Percentiles rank a stretch among this genome's conserved stretches.
Evolutionary conservation across 2,329 filamentous ascomycete genomes (phyloP).

Genomic region (Trichophyton equinum): DNA sequence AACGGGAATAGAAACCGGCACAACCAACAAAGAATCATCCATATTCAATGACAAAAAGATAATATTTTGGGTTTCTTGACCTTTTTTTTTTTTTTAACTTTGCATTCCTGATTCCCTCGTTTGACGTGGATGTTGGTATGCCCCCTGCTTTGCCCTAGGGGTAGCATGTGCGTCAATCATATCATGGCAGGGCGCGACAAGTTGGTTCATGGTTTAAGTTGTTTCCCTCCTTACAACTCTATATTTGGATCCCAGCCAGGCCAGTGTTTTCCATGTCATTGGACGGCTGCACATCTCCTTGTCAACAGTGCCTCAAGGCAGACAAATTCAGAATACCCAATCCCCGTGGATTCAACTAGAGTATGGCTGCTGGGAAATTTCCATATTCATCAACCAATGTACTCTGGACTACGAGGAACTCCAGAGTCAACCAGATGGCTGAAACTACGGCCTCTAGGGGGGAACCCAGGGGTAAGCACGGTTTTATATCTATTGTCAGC

Average conservation of each 20-base stretch:
- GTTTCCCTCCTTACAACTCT: background rate
- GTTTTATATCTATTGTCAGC: background rate
- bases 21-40: background rate
- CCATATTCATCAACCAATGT: background rate
- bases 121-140: background rate
- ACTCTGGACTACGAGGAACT: background rate
- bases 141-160: background rate
- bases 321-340: background rate
- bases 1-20: constrained; percentile 56
- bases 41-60: background rate
- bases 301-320: background rate
- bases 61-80: background rate
- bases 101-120: background rate
- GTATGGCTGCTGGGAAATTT: background rate
- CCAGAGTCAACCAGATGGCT: background rate
- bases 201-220: background rate
- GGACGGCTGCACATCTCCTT: background rate
- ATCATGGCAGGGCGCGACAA: background rate
- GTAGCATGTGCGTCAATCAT: background rate
- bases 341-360: background rate
- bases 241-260: background rate
- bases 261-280: background rate
- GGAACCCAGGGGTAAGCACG: background rate
- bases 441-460: background rate
- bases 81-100: background rate